phyloP scores from a whole-genome alignment of 2,329 filamentous ascomycete genomes.

The Clathrospora elynae region DNA sequence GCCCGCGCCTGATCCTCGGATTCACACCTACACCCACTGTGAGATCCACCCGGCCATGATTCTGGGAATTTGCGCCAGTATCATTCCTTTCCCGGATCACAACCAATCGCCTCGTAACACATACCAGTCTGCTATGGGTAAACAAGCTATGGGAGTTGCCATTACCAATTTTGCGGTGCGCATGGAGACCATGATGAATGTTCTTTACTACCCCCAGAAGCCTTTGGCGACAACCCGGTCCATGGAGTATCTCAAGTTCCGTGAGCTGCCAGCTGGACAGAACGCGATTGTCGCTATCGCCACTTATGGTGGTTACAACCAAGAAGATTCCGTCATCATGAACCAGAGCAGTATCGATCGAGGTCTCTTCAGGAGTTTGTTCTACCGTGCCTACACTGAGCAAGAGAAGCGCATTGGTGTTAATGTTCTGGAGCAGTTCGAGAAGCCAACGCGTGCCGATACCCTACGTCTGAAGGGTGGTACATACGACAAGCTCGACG shows the following conservation, averaged over 20 bases:
- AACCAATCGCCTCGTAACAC: slow-evolving; percentile 99
- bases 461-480: slow-evolving; percentile 92
- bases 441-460: slow-evolving; percentile 88
- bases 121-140: slow-evolving; percentile 99
- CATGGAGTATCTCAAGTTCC: slow-evolving; percentile 99
- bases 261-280: slow-evolving; percentile 93
- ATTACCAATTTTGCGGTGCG: slow-evolving; percentile 94
- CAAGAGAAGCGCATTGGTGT: slow-evolving; percentile 96
- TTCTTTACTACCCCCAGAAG: slow-evolving; percentile 98
- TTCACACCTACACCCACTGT: slow-evolving; percentile 95
- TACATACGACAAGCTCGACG: slow-evolving; percentile 96
- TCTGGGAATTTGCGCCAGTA: slow-evolving; percentile 95
- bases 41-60: slow-evolving; percentile 99
- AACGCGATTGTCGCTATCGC: slow-evolving; percentile 98
- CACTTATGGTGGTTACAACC: slow-evolving; percentile 98
- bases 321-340: slow-evolving; percentile 99
- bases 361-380: slow-evolving; percentile 94
- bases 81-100: slow-evolving; percentile 99
- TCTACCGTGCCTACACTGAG: slow-evolving; percentile 97
- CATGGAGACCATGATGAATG: slow-evolving; percentile 99
- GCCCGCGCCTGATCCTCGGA: slow-evolving; percentile 82
- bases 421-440: slow-evolving; percentile 89
- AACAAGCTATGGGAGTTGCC: slow-evolving; percentile 99
- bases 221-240: slow-evolving; percentile 93
- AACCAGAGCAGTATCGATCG: slow-evolving; percentile 99